These are phyloP conservation scores for Byssochlamys sp. DNA, from an alignment of 2,329 filamentous ascomycete genomes.

Conservation along the genomic window DNA sequence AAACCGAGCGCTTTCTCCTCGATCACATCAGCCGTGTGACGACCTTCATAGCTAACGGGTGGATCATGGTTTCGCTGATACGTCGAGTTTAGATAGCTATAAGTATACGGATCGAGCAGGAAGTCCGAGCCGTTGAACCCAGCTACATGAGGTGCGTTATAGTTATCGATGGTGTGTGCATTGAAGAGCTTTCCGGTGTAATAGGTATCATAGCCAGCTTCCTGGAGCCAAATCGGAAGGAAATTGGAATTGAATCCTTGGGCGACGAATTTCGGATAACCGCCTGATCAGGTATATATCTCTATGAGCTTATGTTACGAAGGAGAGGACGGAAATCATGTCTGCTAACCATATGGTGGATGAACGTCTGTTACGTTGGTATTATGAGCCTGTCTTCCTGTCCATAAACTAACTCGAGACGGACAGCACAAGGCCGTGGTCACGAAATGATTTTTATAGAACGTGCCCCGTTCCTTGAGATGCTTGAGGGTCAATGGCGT, in stretches of 20 bases:
- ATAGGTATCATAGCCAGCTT: slow-evolving; percentile 44
- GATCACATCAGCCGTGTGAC: slow-evolving; percentile 52
- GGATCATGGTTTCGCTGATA: slow-evolving; percentile 52
- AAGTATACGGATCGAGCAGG: slow-evolving; percentile 44
- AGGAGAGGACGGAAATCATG: background rate
- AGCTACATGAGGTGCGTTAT: slow-evolving; percentile 29
- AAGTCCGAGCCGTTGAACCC: slow-evolving; percentile 36
- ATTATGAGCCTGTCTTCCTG: slow-evolving; percentile 58
- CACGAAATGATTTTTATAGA: slow-evolving; percentile 55
- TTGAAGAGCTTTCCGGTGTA: slow-evolving; percentile 51
- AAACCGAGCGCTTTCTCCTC: slow-evolving; percentile 51
- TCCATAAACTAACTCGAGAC: slow-evolving; percentile 55
- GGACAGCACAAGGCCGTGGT: slow-evolving; percentile 61
- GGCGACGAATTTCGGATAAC: slow-evolving; percentile 44
- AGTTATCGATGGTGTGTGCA: slow-evolving; percentile 41
- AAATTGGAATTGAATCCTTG: slow-evolving; percentile 44
- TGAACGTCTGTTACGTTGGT: slow-evolving; percentile 57
- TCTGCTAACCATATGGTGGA: slow-evolving; percentile 42
- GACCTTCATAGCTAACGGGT: slow-evolving; percentile 47
- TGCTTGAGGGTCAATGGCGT: slow-evolving; percentile 51
- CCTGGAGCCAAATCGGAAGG: slow-evolving; percentile 44
- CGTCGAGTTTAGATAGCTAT: slow-evolving; percentile 57
- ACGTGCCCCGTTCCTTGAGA: slow-evolving; percentile 49
- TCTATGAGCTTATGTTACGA: background rate
- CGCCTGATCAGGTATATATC: slow-evolving; percentile 11